Conservation (phyloP, 208 protist species). For the Tritrichomonas foetus region DNA sequence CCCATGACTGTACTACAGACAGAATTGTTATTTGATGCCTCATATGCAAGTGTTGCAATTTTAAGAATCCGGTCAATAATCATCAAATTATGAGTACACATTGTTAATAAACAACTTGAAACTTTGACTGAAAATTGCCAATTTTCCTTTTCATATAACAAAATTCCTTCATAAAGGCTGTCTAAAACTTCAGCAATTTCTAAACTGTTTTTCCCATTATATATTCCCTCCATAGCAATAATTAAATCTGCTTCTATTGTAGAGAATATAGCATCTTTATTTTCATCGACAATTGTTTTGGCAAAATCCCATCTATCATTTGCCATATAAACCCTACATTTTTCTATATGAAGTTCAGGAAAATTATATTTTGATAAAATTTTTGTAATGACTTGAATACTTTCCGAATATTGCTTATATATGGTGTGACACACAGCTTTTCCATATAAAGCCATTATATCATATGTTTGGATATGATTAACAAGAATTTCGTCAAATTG, state of each 20-base stretch:
- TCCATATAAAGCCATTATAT: not conserved
- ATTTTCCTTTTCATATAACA: not conserved
- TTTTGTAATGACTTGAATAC: not conserved
- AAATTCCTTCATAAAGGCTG: not conserved
- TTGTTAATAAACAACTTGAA: not conserved
- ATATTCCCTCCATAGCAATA: not conserved
- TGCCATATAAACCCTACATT: not conserved
- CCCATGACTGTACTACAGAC: not conserved
- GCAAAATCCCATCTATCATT: not conserved
- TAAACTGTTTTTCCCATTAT: not conserved
- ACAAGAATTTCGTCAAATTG: not conserved
- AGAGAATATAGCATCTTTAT: not conserved
- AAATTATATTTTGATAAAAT: slow-evolving; percentile 40
- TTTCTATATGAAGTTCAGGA: not conserved
- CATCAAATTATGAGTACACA: not conserved
- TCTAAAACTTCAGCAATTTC: no score
- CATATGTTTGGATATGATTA: not conserved
- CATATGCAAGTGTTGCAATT: not conserved
- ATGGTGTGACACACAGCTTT: not conserved
- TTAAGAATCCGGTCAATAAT: not conserved
- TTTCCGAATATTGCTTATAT: not conserved
- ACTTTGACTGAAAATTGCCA: not conserved
- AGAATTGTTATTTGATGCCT: not conserved
- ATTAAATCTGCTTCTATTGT: no score
- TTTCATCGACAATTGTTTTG: not conserved